Evolutionary conservation across 2,329 filamentous ascomycete genomes (phyloP), one percentile per base, ranked within the genome.

Genomic region (Arthroderma uncinatum): DNA sequence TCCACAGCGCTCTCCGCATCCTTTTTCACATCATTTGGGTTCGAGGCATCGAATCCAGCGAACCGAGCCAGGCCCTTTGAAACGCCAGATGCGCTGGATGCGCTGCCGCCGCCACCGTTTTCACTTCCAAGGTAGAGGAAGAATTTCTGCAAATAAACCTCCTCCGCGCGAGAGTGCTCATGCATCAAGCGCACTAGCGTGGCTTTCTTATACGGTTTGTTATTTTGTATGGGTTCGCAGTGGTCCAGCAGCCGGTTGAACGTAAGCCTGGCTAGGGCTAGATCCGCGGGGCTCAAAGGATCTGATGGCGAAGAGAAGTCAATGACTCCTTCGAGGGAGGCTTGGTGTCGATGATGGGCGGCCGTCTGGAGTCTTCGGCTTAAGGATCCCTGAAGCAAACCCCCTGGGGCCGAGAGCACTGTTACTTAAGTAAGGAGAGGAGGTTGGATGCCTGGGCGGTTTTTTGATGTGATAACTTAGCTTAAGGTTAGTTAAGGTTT

Each of bases 181-280:
- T 64, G 60, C 55, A 57, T 64, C 39, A 63, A 54, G 28, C 61
- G 62, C 25, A 64, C 60, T 16, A 64, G 60, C 39, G 59, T 61
- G 55, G 60, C 52, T 53, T 59, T 58, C 53, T 62, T 64, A 58
- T 64, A 64, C 7, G 62, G 62, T 30, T 54, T 52, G 47, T 52
- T 53, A 42, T 56, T 57, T 56, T 63, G 62, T 55, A 61, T 52
- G 48, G 61, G 61, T 59, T 64, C 61, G 54, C 56, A 62, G 48
- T 60, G 56, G 50, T 60, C 57, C 59, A 64, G 21, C 39, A 64
- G 47, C 39, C 54, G 16, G 14, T 21, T 58, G 39, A 64, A 57
- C 40, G 59, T 54, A 39, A 53, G 53, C 25, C 55, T 57, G 37
- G 54, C 56, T 54, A 58, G 42, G n/a, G 56, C 23, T 57, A 57